A percentile compares a stretch with the other conserved stretches of the same genome.
Evolutionary conservation across 1,139 yeast species (phyloP).

Genomic region (Sugiyamaella xylanicola): DNA sequence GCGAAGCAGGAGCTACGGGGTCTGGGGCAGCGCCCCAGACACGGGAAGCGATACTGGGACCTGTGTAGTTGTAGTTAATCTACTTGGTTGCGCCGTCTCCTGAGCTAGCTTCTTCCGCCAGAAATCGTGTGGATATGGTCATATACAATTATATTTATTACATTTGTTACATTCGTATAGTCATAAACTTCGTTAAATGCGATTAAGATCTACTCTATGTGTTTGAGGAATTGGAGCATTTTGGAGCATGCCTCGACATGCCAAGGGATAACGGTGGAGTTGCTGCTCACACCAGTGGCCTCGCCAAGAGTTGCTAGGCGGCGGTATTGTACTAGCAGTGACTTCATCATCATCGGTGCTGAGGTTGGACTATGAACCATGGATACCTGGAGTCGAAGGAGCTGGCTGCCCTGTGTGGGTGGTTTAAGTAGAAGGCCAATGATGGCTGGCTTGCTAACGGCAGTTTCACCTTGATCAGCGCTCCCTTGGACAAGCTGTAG

Average conservation of each 20-base stretch:
- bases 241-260: slow-evolving; percentile 78
- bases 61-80: no score
- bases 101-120: no score
- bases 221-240: slow-evolving; percentile 41
- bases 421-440: slow-evolving; percentile 29
- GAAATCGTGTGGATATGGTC: no score
- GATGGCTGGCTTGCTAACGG: slow-evolving; percentile 20
- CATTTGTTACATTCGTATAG: no score
- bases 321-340: slow-evolving; percentile 66
- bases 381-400: slow-evolving; percentile 38
- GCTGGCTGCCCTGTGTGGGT: slow-evolving; percentile 21
- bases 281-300: slow-evolving; percentile 47
- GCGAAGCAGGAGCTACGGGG: not conserved
- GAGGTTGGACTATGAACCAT: slow-evolving; percentile 39
- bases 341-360: slow-evolving; percentile 53
- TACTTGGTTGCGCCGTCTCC: no score
- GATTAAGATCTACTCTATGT: slow-evolving; percentile 22
- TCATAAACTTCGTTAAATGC: not conserved
- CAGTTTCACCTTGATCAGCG: slow-evolving; percentile 16
- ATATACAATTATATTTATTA: no score
- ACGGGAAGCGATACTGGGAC: no score
- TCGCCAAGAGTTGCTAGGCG: slow-evolving; percentile 58
- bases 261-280: slow-evolving; percentile 67
- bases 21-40: not conserved
- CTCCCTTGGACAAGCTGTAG: slow-evolving; percentile 19